Percentiles rank a stretch among this genome's conserved stretches.
Conservation (phyloP, 2,329 filamentous ascomycete species). For the Verticillium longisporum region DNA sequence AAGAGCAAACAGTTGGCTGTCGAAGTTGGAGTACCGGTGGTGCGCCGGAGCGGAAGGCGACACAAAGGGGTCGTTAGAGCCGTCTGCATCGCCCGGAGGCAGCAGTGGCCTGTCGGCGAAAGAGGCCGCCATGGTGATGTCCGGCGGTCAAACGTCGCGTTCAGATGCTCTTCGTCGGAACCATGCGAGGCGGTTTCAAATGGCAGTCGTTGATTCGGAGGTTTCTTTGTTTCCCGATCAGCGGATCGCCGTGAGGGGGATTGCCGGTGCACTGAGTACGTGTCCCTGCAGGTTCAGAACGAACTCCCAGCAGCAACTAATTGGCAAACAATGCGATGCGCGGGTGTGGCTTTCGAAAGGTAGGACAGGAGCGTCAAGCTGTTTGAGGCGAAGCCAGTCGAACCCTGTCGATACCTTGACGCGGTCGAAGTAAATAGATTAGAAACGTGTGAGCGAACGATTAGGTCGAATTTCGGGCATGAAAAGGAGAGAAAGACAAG, state of each 20-base stretch:
- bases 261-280: too few species aligned
- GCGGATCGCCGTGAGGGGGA: background rate
- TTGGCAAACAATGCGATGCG: background rate
- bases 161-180: background rate
- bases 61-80: slow-evolving; percentile 51
- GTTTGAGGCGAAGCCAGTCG: background rate
- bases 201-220: background rate
- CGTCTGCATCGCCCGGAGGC: slow-evolving; percentile 25
- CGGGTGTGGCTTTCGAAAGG: background rate
- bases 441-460: background rate
- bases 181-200: background rate
- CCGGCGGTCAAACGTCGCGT: background rate
- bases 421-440: background rate
- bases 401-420: background rate
- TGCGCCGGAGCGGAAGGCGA: slow-evolving; percentile 36
- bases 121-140: slow-evolving; percentile 22
- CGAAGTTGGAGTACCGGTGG: slow-evolving; percentile 77
- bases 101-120: slow-evolving; percentile 35
- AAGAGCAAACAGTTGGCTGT: slow-evolving; percentile 71
- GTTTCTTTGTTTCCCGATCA: background rate
- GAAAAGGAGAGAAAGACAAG: background rate
- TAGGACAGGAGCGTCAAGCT: background rate
- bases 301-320: background rate
- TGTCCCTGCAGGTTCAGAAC: too few species aligned
- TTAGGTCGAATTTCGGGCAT: background rate